Base-by-base conservation (phyloP, 1,139 yeast species). In the Blastobotrys capitulatus region DNA sequence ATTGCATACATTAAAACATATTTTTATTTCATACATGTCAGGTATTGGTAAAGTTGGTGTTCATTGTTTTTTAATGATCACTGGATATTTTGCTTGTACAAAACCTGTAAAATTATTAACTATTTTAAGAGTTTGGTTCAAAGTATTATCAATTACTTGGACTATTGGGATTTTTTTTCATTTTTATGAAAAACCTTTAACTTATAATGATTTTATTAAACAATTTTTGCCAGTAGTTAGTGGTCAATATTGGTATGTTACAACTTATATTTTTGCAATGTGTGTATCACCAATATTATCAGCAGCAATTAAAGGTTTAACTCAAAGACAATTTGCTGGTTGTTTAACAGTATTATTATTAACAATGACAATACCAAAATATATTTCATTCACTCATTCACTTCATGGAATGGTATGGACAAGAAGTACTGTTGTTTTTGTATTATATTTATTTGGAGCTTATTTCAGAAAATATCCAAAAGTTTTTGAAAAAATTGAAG, bases 41-140 rank as follows among this genome's bases (percentile, higher is more conserved):
- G 4, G 6, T 5, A 26, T 35, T 8, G 52, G 52, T 10, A 49
- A 49, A 36, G 42, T 27, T 13, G 52, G 52, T 18, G 52, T 46
- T 7, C 46, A 49, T 18, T 38, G 46, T 25, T 50, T 50, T 31
- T 38, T 50, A 38, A 46, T 50, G 22, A 29, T 50, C 18, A 43
- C 46, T 4, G 52, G 52, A 4, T 50, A 47, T 27, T 50, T 50
- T 37, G 35, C 40, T 12, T 12, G 20, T 16, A 32, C 42, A 19
- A 43, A 42, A 8, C 37, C 42, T 3, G 36, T 38, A 3, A 29
- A 15, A 26, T 10, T 41, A 15, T n/a, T 16, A 18, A 13, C 37
- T 12, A 41, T 41, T n/a, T 29, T 41, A 18, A 25, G 44, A 15
- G 34, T 29, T 15, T 41, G 44, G 44, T 29, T 29, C 16, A 10